Conservation (phyloP, 1,139 yeast genomes). For the Taiozyma onychis region DNA sequence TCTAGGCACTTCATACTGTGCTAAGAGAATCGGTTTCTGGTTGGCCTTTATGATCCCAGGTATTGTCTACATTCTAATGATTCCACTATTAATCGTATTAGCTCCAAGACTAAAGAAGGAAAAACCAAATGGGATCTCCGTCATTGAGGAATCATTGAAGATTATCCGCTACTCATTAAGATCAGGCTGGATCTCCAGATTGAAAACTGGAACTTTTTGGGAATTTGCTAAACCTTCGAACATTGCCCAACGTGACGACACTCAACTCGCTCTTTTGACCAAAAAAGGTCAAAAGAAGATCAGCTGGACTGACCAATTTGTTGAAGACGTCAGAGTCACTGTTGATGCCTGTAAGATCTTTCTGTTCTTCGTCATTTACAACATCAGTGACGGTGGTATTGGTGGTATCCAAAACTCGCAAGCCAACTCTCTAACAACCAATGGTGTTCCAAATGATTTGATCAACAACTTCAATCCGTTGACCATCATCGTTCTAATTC, state of each 20-base stretch:
- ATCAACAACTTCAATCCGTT: conserved; percentile 64
- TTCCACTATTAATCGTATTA: conserved; percentile 39
- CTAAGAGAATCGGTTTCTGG: conserved; percentile 70
- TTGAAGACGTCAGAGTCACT: conserved; percentile 54
- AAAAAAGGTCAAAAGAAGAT: neutral
- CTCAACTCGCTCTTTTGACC: neutral
- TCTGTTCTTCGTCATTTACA: conserved; percentile 54
- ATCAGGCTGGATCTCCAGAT: conserved; percentile 36
- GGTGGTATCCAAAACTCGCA: conserved; percentile 59
- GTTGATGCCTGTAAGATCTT: conserved; percentile 57
- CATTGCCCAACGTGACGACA: conserved; percentile 22
- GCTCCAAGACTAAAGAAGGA: conserved; percentile 33
- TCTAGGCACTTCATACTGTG: conserved; percentile 71
- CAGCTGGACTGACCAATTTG: conserved; percentile 45
- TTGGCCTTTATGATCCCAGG: conserved; percentile 62
- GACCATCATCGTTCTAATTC: conserved; percentile 58
- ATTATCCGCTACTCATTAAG: conserved; percentile 37
- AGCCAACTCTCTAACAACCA: conserved; percentile 59
- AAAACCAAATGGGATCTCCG: conserved; percentile 42
- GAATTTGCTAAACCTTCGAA: conserved; percentile 49
- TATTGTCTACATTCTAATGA: conserved; percentile 42
- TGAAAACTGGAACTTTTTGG: conserved; percentile 39
- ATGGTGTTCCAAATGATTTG: conserved; percentile 70
- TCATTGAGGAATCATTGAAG: conserved; percentile 38
- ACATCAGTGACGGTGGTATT: conserved; percentile 61